Percentiles rank a stretch among this genome's conserved stretches.
These are phyloP conservation scores for Hypsizygus marmoreus DNA, from an alignment of 768 basidiomycete genomes.

Conservation along the genomic window DNA sequence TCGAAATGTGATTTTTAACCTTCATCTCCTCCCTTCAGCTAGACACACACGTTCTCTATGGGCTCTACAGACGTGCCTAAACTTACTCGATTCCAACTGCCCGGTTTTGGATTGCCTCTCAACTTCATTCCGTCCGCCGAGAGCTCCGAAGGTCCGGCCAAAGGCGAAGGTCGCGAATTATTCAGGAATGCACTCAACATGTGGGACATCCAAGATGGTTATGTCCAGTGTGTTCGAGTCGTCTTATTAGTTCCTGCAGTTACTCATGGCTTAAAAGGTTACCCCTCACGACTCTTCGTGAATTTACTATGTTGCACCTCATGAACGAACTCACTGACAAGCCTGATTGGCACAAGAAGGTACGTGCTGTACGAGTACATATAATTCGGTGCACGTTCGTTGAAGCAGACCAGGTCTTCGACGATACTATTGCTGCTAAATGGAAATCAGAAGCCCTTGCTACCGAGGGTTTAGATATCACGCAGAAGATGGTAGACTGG, in stretches of 20 bases:
- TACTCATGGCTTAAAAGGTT: conserved; percentile 36
- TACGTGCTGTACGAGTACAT: too few relatives aligned
- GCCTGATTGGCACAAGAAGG: conserved; percentile 31
- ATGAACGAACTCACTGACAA: conserved; percentile 39
- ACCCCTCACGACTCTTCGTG: too few relatives aligned
- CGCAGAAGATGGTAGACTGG: conserved; percentile 20
- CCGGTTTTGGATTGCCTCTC: conserved; percentile 1
- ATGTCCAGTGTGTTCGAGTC: background rate
- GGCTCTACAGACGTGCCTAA: background rate
- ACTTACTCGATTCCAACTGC: background rate
- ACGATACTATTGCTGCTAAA: conserved; percentile 13
- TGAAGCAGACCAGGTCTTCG: conserved; percentile 16
- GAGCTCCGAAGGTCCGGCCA: background rate
- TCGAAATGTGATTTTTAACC: too few relatives aligned
- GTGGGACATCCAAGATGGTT: background rate
- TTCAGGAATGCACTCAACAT: background rate
- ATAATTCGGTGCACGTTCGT: background rate
- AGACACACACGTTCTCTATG: too few relatives aligned
- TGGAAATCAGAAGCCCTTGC: conserved; percentile 14
- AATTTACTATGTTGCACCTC: too few relatives aligned
- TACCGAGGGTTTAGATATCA: conserved; percentile 2
- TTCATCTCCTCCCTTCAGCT: too few relatives aligned
- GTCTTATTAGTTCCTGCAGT: conserved; percentile 28
- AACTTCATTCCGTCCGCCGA: background rate
- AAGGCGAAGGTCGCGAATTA: background rate